phyloP scores from a whole-genome alignment of 352 stramenopile species.

The Phytophthora sansomeana region DNA sequence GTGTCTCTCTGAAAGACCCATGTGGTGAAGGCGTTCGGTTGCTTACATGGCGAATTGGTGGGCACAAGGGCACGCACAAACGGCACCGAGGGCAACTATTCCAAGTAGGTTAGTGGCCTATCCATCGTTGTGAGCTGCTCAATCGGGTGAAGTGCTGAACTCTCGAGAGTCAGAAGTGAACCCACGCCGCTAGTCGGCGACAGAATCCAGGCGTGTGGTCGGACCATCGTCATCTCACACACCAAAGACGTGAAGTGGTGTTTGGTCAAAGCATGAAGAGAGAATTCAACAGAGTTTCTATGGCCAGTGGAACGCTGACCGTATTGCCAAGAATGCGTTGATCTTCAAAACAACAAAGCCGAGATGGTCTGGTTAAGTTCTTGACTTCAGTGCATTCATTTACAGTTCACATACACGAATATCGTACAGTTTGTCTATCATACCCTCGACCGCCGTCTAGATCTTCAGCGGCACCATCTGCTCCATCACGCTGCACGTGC shows the following conservation, averaged over 20 bases:
- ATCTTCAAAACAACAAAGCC: too few species aligned
- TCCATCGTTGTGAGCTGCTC: conserved; percentile 28
- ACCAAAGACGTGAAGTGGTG: too few species aligned
- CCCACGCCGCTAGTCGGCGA: conserved; percentile 17
- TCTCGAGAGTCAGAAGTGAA: conserved; percentile 31
- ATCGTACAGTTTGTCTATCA: too few species aligned
- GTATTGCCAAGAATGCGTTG: too few species aligned
- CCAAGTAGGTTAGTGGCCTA: conserved; percentile 7
- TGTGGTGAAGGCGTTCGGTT: neutral
- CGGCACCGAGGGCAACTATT: neutral
- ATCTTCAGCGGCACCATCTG: conserved; percentile 54
- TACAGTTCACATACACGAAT: too few species aligned
- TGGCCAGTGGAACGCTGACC: too few species aligned
- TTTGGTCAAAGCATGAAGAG: too few species aligned
- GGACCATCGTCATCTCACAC: conserved; percentile 19
- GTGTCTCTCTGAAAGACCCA: neutral
- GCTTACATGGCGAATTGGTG: neutral
- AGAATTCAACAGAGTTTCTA: too few species aligned
- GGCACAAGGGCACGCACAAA: neutral
- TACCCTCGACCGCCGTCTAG: conserved; percentile 8
- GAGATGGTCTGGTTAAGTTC: too few species aligned
- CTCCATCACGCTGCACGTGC: conserved; percentile 51
- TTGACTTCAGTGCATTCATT: too few species aligned
- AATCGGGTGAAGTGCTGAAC: conserved; percentile 47
- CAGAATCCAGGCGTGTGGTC: conserved; percentile 32